Evolutionary conservation across 2,329 filamentous ascomycete genomes (phyloP).

Genomic region (Aspergillus oerlinghausenensis): DNA sequence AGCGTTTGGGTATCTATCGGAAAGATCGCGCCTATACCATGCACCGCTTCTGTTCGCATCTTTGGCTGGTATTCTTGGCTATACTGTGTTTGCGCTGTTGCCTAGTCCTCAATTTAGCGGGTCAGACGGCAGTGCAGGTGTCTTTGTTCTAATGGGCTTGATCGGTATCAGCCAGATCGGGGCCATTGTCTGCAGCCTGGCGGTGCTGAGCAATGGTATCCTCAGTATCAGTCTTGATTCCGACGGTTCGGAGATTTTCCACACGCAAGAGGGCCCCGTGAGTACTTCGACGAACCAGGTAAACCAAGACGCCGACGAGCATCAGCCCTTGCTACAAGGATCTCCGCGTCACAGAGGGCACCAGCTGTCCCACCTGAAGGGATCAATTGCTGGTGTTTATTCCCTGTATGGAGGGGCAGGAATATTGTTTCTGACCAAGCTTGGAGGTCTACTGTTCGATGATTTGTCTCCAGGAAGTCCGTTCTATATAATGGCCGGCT

Average conservation of each 20-base stretch:
- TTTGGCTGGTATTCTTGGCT: conserved; percentile 70
- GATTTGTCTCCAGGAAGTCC: conserved; percentile 67
- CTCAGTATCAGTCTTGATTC: conserved; percentile 40
- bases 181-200: conserved; percentile 92
- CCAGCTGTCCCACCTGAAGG: conserved; percentile 65
- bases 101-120: conserved; percentile 70
- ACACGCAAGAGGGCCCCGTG: neutral
- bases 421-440: conserved; percentile 85
- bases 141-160: conserved; percentile 73
- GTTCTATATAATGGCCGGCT: conserved; percentile 89
- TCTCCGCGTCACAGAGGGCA: conserved; percentile 19
- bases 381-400: conserved; percentile 91
- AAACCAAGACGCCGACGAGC: conserved; percentile 19
- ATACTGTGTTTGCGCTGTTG: conserved; percentile 70
- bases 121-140: conserved; percentile 60
- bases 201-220: conserved; percentile 76
- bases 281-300: conserved; percentile 1
- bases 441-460: conserved; percentile 85
- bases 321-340: conserved; percentile 26
- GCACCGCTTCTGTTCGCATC: conserved; percentile 70
- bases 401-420: conserved; percentile 84
- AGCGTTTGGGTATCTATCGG: conserved; percentile 79
- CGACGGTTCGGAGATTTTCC: conserved; percentile 7
- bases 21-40: conserved; percentile 62
- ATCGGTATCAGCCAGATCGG: conserved; percentile 94